Evolutionary conservation across 495 filamentous ascomycete species (phyloP).

Genomic region (Trichoderma asperelloides): DNA sequence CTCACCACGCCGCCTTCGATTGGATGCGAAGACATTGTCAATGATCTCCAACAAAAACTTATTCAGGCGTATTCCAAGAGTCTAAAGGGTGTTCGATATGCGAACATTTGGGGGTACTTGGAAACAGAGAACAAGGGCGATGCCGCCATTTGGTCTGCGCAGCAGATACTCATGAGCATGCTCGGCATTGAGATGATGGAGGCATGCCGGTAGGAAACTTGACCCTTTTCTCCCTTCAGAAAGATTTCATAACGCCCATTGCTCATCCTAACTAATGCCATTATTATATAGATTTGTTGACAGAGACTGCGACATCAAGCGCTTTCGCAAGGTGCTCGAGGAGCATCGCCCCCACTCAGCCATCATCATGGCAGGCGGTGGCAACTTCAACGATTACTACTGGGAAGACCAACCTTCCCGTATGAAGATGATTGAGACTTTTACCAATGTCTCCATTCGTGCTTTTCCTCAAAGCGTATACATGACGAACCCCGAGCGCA

Average conservation of each 20-base stretch:
- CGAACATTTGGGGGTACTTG: conserved; percentile 17
- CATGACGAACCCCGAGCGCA: conserved; percentile 15
- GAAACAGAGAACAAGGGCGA: conserved; percentile 20
- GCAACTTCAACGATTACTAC: conserved; percentile 20
- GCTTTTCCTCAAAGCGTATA: conserved; percentile 16
- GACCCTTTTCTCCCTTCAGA: not conserved
- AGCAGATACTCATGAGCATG: conserved; percentile 16
- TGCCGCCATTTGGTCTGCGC: conserved; percentile 15
- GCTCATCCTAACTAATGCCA: not conserved
- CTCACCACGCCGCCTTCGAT: conserved; percentile 13
- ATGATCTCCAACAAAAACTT: conserved; percentile 13
- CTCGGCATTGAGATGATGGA: conserved; percentile 17
- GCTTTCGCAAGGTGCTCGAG: conserved; percentile 12
- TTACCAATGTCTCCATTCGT: conserved; percentile 14
- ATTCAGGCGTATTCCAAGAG: conserved; percentile 12
- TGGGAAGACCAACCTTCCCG: conserved; percentile 19
- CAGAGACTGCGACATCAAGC: conserved; percentile 12
- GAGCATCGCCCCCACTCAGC: conserved; percentile 15
- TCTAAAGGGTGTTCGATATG: conserved; percentile 17
- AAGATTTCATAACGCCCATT: not conserved
- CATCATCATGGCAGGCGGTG: conserved; percentile 18
- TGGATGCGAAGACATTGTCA: conserved; percentile 16
- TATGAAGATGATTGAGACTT: conserved; percentile 13
- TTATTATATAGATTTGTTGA: conserved; percentile 11
- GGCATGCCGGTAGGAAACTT: conserved; percentile 13